phyloP scores from a whole-genome alignment of 2,329 filamentous ascomycete genomes.

The Talaromyces sp. region DNA sequence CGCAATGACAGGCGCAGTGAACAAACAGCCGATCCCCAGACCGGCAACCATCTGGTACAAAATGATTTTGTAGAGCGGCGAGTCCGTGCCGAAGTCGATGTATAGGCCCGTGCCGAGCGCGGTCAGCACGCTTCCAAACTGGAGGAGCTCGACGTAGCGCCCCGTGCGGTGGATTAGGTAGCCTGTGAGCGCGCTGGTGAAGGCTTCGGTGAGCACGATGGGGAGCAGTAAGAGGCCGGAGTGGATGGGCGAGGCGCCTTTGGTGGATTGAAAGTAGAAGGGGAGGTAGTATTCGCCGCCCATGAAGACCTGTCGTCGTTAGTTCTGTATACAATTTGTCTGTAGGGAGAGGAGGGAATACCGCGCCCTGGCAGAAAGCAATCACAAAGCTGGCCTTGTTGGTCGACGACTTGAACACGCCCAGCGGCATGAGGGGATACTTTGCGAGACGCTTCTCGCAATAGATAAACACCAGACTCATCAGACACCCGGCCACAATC shows the following conservation, averaged over 20 bases:
- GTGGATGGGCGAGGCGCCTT: constrained; percentile 55
- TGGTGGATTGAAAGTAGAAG: constrained; percentile 66
- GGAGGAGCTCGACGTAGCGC: constrained; percentile 44
- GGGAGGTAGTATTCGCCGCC: constrained; percentile 66
- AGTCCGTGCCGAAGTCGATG: constrained; percentile 34
- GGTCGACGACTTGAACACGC: constrained; percentile 53
- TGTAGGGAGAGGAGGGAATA: constrained; percentile 14
- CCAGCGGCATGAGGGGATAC: constrained; percentile 64
- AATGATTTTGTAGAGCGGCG: constrained; percentile 38
- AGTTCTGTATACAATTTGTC: background rate
- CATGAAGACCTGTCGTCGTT: constrained; percentile 53
- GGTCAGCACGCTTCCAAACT: constrained; percentile 38
- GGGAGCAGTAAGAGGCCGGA: constrained; percentile 59
- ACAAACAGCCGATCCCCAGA: constrained; percentile 48
- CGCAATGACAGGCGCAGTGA: constrained; percentile 52
- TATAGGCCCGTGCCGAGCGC: constrained; percentile 46
- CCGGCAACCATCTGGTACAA: constrained; percentile 48
- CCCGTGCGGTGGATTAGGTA: constrained; percentile 48
- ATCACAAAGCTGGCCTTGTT: constrained; percentile 54
- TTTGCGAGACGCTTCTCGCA: constrained; percentile 60
- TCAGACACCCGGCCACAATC: constrained; percentile 46
- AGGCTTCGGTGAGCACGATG: constrained; percentile 46
- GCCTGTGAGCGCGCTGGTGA: constrained; percentile 43
- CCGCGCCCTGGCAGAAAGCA: constrained; percentile 45
- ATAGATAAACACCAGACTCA: constrained; percentile 51